Base-by-base conservation (phyloP, 2,329 filamentous ascomycete genomes). In the Ophidiomyces ophidiicola region DNA sequence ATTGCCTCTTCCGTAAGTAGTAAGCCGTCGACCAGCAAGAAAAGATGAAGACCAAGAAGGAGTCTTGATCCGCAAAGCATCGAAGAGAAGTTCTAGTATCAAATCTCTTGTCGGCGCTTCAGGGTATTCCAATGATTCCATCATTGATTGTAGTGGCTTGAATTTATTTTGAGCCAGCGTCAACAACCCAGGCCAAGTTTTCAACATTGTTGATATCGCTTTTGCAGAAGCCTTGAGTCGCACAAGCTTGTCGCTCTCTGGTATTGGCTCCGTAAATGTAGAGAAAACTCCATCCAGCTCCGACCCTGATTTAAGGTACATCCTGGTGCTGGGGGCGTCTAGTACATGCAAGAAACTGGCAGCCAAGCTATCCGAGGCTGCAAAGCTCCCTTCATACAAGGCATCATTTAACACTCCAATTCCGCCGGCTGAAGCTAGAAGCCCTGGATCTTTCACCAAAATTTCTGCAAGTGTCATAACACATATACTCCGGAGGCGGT, bases 1-100 rank as follows among this genome's bases (percentile, higher is more conserved):
- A 5, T 85, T 78, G 25, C 96, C 87, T 51, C 92, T 75, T n/a
- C 87, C 88, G 57, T 98, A 98, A 0, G 90, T 98, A 0, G 92
- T 98, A 32, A 98, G 68, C 44, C 92, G 73, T 48, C 90, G 76
- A 5, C 90, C 92, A 24, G 92, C 90, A 32, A 98, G 72, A 57
- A 94, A 98, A 0, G 88, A 92, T 0, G 85, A 87, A 5, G 90
- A 92, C 90, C 90, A 98, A 6, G 86, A 79, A 30, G 90, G 78
- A 43, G 87, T 80, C 50, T 96, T 96, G 54, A 98, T 94, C 24
- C 88, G 78, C 36, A 98, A 63, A 14, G 79, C 71, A 50, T 80
- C 76, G 50, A 92, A 94, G 12, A 98, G 62, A 8, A 98, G 67
- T 56, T 98, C 90, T 44, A 98, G 70, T 12, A 94, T 77, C 1